Conservation (phyloP, 2,329 filamentous ascomycete species). For the Verticillium tricorpus region DNA sequence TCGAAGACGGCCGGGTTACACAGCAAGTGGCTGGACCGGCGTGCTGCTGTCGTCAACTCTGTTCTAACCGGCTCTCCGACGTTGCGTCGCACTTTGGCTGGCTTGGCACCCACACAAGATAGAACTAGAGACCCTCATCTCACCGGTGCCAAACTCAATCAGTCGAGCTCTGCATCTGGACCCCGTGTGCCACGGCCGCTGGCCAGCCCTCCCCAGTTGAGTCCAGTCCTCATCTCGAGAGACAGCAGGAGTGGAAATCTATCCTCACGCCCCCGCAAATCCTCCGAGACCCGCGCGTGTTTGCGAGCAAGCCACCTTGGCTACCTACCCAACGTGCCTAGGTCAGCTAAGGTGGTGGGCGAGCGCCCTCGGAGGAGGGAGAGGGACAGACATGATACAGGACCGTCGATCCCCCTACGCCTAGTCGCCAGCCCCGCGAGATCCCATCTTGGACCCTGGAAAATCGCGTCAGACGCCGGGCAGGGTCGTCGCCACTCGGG, state of each 20-base stretch:
- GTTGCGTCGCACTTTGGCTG: not conserved
- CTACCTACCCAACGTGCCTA: no score
- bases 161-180: not conserved
- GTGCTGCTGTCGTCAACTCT: not conserved
- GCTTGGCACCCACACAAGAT: not conserved
- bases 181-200: not conserved
- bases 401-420: no score
- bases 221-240: not conserved
- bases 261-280: not conserved
- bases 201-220: no score
- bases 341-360: no score
- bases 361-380: no score
- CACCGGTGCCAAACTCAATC: not conserved
- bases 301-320: not conserved
- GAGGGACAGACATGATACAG: no score
- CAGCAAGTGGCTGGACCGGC: not conserved
- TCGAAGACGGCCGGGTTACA: not conserved
- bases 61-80: not conserved
- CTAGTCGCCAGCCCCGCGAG: no score
- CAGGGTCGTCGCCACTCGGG: no score
- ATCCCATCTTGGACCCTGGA: no score
- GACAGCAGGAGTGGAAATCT: not conserved
- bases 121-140: not conserved
- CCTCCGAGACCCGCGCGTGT: not conserved
- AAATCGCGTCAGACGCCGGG: no score